Evolutionary conservation across 192 early-diverging fungal species (phyloP).

Genomic region (Linnemannia exigua): DNA sequence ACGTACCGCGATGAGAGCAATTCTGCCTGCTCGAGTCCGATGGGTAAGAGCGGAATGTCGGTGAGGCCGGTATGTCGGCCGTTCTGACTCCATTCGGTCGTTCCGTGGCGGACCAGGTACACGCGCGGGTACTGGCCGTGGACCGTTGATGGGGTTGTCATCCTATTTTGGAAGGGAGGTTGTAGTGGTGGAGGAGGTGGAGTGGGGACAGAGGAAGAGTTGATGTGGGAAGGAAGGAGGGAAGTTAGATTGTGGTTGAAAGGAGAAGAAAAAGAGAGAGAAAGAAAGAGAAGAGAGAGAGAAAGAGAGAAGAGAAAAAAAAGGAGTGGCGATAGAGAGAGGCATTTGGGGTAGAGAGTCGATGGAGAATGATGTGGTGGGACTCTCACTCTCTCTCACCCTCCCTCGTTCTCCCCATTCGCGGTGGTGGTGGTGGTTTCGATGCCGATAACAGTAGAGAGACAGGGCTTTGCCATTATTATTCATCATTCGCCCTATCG

Average conservation of each 20-base stretch:
- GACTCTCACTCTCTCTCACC: background rate
- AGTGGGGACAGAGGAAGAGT: background rate
- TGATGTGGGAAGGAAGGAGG: background rate
- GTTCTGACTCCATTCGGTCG: conserved; percentile 63
- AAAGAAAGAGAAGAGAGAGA: background rate
- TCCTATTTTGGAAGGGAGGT: background rate
- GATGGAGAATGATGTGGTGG: background rate
- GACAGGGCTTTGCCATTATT: background rate
- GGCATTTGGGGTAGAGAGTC: too few species aligned
- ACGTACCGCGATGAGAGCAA: conserved; percentile 49
- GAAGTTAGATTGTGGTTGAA: background rate
- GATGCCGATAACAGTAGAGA: background rate
- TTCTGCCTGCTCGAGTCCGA: conserved; percentile 53
- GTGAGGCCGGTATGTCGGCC: conserved; percentile 59
- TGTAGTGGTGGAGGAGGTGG: background rate
- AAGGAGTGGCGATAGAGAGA: background rate
- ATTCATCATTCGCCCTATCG: background rate
- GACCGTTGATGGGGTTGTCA: conserved; percentile 47
- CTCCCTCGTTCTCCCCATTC: background rate
- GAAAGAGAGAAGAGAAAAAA: background rate
- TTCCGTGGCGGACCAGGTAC: conserved; percentile 62
- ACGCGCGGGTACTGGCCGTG: conserved; percentile 55
- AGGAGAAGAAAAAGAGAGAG: background rate
- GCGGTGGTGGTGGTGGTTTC: too few species aligned
- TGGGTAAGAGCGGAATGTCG: conserved; percentile 54